A percentile compares a stretch with the other conserved stretches of the same genome.
These are phyloP conservation scores for Ustilago loliicola DNA, from an alignment of 1,284 basidiomycete species.

Conservation along the genomic window DNA sequence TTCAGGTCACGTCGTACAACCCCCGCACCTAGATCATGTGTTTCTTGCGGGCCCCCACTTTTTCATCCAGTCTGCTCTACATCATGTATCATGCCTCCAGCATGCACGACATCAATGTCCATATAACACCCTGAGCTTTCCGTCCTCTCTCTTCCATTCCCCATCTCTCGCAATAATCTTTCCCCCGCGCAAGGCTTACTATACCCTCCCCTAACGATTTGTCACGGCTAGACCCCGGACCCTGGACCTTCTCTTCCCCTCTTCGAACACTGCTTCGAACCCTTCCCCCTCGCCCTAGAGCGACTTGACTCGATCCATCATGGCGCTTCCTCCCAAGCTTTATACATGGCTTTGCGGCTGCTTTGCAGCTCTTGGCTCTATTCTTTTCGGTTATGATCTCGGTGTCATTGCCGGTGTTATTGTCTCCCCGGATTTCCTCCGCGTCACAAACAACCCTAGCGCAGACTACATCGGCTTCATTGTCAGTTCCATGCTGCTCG, in stretches of 20 bases:
- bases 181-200: not conserved
- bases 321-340: conserved; percentile 70
- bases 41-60: conserved; percentile 28
- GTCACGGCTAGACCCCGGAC: not conserved
- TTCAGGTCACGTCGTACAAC: not conserved
- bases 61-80: not conserved
- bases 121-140: conserved; percentile 16
- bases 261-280: not conserved
- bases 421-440: conserved; percentile 72
- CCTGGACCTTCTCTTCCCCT: not conserved
- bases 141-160: not conserved
- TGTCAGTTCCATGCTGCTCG: conserved; percentile 68
- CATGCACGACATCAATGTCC: not conserved
- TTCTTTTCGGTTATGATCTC: conserved; percentile 66
- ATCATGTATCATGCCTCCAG: not conserved
- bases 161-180: not conserved
- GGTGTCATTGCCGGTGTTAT: conserved; percentile 72
- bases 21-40: conserved; percentile 23
- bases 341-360: conserved; percentile 74
- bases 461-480: conserved; percentile 73
- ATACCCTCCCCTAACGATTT: not conserved
- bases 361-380: conserved; percentile 73
- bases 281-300: not conserved
- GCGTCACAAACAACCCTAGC: conserved; percentile 64
- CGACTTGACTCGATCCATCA: conserved; percentile 21